Evolutionary conservation across 495 filamentous ascomycete species (phyloP).

Genomic region (Elaphomyces granulatus): DNA sequence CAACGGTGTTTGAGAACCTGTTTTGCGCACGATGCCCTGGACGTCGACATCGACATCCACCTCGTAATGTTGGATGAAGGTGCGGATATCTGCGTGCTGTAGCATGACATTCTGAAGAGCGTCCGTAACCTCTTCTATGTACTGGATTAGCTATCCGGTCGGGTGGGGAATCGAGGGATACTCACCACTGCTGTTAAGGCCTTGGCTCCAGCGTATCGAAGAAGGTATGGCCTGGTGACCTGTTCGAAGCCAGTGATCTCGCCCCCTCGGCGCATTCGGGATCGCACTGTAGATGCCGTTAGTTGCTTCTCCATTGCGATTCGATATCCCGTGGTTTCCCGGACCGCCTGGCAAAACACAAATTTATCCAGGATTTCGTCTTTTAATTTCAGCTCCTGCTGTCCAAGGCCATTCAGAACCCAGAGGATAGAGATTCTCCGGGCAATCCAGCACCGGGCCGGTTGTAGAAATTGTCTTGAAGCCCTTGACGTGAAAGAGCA

Average conservation of each 20-base stretch:
- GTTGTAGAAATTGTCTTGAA: conserved; percentile 11
- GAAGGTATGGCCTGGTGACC: conserved; percentile 7
- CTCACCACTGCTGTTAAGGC: conserved; percentile 13
- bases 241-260: conserved; percentile 15
- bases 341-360: conserved; percentile 15
- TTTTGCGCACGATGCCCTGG: conserved; percentile 18
- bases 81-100: conserved; percentile 17
- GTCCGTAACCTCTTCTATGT: conserved; percentile 18
- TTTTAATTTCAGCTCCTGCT: conserved; percentile 12
- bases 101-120: conserved; percentile 22
- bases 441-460: too few relatives aligned
- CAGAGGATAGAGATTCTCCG: conserved; percentile 12
- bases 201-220: conserved; percentile 8
- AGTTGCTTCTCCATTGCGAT: too few relatives aligned
- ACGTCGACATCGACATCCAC: conserved; percentile 19
- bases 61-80: conserved; percentile 19
- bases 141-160: conserved; percentile 2
- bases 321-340: too few relatives aligned
- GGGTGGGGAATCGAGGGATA: conserved; percentile 1
- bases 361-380: conserved; percentile 11
- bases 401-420: conserved; percentile 6
- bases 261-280: conserved; percentile 9
- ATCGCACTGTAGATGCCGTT: conserved; percentile 6
- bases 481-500: conserved; percentile 11
- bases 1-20: conserved; percentile 15